phyloP scores from a whole-genome alignment of 495 filamentous ascomycete species.

The Hypoxylon fragiforme region DNA sequence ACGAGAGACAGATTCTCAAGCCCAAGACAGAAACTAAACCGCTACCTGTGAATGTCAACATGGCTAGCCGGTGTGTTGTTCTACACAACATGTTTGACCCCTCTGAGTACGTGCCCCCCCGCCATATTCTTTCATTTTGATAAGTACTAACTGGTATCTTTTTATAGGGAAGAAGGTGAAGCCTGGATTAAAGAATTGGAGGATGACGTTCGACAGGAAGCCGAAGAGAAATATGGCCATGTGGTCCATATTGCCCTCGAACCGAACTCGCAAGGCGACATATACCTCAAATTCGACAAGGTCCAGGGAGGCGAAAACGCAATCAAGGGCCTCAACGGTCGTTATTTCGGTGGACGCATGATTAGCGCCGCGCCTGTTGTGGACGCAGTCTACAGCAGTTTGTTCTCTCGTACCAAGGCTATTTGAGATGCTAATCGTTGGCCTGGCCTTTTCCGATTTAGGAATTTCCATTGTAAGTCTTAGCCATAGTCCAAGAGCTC shows the following conservation, averaged over 20 bases:
- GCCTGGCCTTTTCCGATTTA: slow-evolving; percentile 43
- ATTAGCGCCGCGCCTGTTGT: slow-evolving; percentile 95
- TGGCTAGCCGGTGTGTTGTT: slow-evolving; percentile 92
- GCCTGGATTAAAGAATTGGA: slow-evolving; percentile 91
- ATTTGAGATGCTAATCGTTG: slow-evolving; percentile 61
- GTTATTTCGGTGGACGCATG: slow-evolving; percentile 87
- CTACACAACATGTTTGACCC: slow-evolving; percentile 96
- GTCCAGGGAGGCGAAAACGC: slow-evolving; percentile 94
- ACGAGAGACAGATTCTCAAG: slow-evolving; percentile 71
- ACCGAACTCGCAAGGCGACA: slow-evolving; percentile 90
- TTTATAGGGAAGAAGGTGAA: slow-evolving; percentile 79
- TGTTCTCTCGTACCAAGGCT: slow-evolving; percentile 86
- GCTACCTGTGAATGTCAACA: slow-evolving; percentile 81
- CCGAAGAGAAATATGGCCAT: slow-evolving; percentile 93
- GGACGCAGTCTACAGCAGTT: slow-evolving; percentile 96
- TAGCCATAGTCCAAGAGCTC: not conserved
- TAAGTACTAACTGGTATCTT: slow-evolving; percentile 49
- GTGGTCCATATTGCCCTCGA: slow-evolving; percentile 98
- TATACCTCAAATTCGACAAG: slow-evolving; percentile 97
- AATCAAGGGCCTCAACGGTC: slow-evolving; percentile 94
- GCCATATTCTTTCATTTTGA: not conserved
- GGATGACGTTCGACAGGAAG: slow-evolving; percentile 91
- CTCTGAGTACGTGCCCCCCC: slow-evolving; percentile 68
- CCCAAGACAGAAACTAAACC: slow-evolving; percentile 82
- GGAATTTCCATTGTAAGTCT: slow-evolving; percentile 40